Percentiles rank a stretch among this genome's conserved stretches.
phyloP scores from a whole-genome alignment of 1,139 yeast species.

The Taphrina wiesneri region DNA sequence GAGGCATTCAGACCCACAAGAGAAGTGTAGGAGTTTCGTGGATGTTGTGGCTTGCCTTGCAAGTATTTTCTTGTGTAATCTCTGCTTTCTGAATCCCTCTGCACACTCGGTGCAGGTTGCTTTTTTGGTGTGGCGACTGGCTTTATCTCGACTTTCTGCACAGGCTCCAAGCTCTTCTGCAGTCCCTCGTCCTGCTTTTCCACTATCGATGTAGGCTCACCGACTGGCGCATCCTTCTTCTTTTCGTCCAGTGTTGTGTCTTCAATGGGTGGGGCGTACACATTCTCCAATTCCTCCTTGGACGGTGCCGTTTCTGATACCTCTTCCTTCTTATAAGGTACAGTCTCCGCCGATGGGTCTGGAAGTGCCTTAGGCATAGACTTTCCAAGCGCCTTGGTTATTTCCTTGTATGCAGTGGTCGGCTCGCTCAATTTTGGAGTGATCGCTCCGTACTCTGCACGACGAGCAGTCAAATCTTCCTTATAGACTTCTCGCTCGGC shows the following conservation, averaged over 20 bases:
- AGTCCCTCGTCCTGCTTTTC: neutral
- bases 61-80: conserved; percentile 28
- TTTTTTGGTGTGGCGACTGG: neutral
- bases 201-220: neutral
- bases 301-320: neutral
- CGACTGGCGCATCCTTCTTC: neutral
- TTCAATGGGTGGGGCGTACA: conserved; percentile 20
- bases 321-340: neutral
- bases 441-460: conserved; percentile 30
- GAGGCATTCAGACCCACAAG: conserved; percentile 25
- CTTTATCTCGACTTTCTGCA: neutral
- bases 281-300: conserved; percentile 13
- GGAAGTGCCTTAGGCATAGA: neutral
- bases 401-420: conserved; percentile 25
- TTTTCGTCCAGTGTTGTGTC: conserved; percentile 4
- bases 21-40: conserved; percentile 28
- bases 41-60: conserved; percentile 21
- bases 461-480: conserved; percentile 25
- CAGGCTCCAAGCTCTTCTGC: neutral
- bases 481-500: conserved; percentile 21
- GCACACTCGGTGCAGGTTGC: neutral
- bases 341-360: neutral
- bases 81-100: neutral
- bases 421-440: conserved; percentile 23
- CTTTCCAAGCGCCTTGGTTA: conserved; percentile 17